phyloP scores from a whole-genome alignment of 163 green algal species.

The Chlorella variabilis region DNA sequence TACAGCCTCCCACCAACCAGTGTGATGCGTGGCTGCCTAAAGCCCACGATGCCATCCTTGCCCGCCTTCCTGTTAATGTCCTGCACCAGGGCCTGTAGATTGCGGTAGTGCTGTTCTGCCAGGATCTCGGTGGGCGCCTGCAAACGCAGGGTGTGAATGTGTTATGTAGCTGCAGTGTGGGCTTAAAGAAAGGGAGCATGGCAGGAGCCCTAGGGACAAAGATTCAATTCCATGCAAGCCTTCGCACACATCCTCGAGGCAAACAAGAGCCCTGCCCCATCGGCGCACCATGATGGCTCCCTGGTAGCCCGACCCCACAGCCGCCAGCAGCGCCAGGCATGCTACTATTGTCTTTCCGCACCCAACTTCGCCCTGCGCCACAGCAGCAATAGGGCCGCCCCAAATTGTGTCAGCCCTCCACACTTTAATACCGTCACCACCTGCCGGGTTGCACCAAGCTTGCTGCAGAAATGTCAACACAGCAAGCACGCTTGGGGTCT shows the following conservation, averaged over 20 bases:
- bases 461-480: too few relatives aligned
- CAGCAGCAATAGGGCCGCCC: too few relatives aligned
- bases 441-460: too few relatives aligned
- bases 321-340: constrained; percentile 82
- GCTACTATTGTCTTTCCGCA: constrained; percentile 95
- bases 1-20: constrained; percentile 8
- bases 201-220: too few relatives aligned
- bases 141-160: neutral
- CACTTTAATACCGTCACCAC: too few relatives aligned
- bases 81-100: constrained; percentile 66
- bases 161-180: too few relatives aligned
- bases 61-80: constrained; percentile 43
- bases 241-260: too few relatives aligned
- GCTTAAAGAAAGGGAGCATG: too few relatives aligned
- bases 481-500: too few relatives aligned
- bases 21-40: constrained; percentile 13
- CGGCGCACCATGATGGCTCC: constrained; percentile 73
- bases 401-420: too few relatives aligned
- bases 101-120: constrained; percentile 81
- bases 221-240: too few relatives aligned
- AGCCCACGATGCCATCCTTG: neutral
- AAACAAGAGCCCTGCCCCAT: too few relatives aligned
- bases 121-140: constrained; percentile 88
- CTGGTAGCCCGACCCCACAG: constrained; percentile 74
- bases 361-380: constrained; percentile 96